phyloP scores from a whole-genome alignment of 192 early-diverging fungal species.

The Phlyctochytrium planicorne region DNA sequence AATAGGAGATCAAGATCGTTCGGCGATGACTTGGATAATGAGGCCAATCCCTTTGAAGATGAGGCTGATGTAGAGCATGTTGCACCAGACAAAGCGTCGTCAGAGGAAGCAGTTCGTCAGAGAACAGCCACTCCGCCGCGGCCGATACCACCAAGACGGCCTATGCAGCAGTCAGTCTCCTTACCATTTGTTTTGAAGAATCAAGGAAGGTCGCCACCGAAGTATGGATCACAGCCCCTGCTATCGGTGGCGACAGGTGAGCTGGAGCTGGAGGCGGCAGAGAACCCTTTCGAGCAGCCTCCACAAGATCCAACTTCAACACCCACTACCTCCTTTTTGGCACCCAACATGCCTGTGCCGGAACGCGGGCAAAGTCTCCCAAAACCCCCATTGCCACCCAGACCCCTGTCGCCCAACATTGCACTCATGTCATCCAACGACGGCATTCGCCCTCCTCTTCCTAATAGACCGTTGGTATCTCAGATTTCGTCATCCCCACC shows the following conservation, averaged over 20 bases:
- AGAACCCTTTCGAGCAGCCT: neutral
- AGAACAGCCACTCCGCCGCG: neutral
- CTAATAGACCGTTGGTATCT: too few species aligned
- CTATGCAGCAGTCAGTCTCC: conserved; percentile 1
- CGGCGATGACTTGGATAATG: neutral
- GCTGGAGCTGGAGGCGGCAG: neutral
- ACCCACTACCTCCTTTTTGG: neutral
- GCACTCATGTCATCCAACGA: too few species aligned
- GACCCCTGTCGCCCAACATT: neutral
- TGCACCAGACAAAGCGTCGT: neutral
- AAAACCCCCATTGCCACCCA: conserved; percentile 4
- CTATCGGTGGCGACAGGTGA: neutral
- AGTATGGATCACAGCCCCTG: neutral
- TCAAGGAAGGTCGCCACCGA: neutral
- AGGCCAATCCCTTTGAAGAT: neutral
- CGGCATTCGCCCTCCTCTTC: neutral
- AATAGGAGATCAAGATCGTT: neutral
- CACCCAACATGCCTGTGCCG: conserved; percentile 2
- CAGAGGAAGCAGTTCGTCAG: neutral
- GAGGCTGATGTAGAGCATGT: neutral
- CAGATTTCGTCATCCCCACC: too few species aligned
- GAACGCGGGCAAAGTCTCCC: neutral
- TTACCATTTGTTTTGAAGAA: neutral
- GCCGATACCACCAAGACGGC: neutral
- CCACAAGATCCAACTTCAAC: neutral